These are phyloP conservation scores for Centaurea solstitialis DNA, from an alignment of 129 eudicot genomes.

Conservation along the genomic window DNA sequence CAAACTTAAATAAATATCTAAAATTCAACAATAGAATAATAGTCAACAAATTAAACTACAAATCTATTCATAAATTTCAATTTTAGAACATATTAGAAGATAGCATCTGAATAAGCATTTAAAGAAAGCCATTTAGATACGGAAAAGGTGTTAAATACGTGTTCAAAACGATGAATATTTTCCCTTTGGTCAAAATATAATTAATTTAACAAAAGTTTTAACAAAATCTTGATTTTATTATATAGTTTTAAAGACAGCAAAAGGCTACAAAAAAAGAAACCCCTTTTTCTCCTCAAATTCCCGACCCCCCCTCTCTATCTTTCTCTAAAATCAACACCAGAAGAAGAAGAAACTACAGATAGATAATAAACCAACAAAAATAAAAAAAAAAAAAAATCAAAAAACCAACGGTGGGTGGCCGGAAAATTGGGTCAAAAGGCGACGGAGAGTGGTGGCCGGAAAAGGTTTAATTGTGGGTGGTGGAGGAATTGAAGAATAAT, in stretches of 20 bases:
- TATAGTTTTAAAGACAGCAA: not conserved
- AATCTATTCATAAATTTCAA: no score
- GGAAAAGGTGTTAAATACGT: not conserved
- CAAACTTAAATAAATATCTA: no score
- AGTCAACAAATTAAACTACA: no score
- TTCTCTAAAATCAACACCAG: conserved; percentile 11
- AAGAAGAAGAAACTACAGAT: not conserved
- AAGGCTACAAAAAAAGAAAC: conserved; percentile 21
- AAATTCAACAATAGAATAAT: no score
- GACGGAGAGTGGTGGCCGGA: conserved; percentile 24
- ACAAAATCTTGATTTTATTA: not conserved
- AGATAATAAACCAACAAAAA: not conserved
- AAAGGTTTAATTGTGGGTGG: not conserved
- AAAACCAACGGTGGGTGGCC: conserved; percentile 1
- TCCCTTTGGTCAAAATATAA: not conserved
- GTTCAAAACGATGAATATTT: not conserved
- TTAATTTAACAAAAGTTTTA: not conserved
- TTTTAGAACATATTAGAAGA: no score
- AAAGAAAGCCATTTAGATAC: not conserved
- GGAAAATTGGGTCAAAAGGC: not conserved
- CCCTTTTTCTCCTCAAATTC: conserved; percentile 36
- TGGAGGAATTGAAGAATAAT: conserved; percentile 14
- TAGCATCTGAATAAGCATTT: no score
- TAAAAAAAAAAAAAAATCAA: no score
- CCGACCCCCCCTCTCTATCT: conserved; percentile 22